phyloP scores from a whole-genome alignment of 2,329 filamentous ascomycete genomes.

The Diaporthe vexans region DNA sequence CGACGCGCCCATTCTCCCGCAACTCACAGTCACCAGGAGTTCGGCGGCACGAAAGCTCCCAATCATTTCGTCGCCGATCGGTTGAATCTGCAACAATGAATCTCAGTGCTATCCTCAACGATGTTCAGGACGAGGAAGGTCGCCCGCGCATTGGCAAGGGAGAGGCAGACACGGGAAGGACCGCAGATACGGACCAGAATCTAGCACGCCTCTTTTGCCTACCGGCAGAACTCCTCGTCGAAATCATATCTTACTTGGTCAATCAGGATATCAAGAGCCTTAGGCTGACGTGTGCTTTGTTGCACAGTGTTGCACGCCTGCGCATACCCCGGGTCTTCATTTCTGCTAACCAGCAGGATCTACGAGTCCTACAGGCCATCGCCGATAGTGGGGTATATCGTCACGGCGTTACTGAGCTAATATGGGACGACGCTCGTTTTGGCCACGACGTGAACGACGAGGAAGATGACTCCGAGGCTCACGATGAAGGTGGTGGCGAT shows the following conservation, averaged over 20 bases:
- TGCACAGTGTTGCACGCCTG: not conserved
- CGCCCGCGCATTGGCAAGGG: not conserved
- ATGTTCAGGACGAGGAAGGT: not conserved
- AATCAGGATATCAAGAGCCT: constrained; percentile 23
- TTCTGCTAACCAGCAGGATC: constrained; percentile 7
- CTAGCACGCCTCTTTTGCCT: not conserved
- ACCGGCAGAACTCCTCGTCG: not conserved
- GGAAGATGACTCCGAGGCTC: not conserved
- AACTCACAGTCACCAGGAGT: too few relatives aligned
- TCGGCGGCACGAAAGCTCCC: too few relatives aligned
- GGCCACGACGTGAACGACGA: not conserved
- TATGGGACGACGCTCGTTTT: constrained; percentile 27
- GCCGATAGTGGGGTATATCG: constrained; percentile 11
- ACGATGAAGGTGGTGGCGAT: not conserved
- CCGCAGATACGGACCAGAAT: not conserved
- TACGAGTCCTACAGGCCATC: constrained; percentile 3
- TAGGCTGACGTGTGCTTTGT: not conserved
- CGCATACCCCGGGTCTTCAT: constrained; percentile 2
- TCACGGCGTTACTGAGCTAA: not conserved
- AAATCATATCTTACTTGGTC: not conserved
- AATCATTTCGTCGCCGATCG: too few relatives aligned
- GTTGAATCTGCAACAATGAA: not conserved
- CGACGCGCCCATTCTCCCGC: too few relatives aligned
- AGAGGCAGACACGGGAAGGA: not conserved
- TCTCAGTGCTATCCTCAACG: constrained; percentile 16